A percentile compares a stretch with the other conserved stretches of the same genome.
phyloP scores from a whole-genome alignment of 164 flowering plant species.

The Santalum album region DNA sequence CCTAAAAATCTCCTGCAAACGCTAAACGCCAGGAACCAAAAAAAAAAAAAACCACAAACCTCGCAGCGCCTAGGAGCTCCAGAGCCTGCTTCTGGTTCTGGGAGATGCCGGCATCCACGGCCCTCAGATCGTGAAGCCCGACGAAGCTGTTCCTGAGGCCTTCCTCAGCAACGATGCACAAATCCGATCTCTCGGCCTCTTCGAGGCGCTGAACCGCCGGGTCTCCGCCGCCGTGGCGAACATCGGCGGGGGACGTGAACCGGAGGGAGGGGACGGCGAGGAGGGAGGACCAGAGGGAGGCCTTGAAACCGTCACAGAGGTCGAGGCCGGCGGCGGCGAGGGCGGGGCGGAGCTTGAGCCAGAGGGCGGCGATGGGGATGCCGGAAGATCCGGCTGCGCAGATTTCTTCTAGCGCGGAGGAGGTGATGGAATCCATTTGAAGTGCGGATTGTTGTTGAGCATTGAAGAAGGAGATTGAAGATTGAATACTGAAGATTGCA shows the following conservation, averaged over 20 bases:
- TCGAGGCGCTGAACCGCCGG: conserved; percentile 25
- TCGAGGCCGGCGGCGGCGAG: conserved; percentile 31
- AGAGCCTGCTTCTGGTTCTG: conserved; percentile 41
- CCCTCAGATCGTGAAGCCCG: conserved; percentile 59
- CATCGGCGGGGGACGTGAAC: conserved; percentile 16
- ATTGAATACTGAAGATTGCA: too few relatives aligned
- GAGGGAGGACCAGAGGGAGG: conserved; percentile 40
- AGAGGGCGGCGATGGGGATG: conserved; percentile 33
- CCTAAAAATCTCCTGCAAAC: too few relatives aligned
- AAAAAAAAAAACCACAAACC: conserved; percentile 24
- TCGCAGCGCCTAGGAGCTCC: conserved; percentile 48
- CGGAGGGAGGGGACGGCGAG: conserved; percentile 38
- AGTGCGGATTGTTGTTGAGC: conserved; percentile 3
- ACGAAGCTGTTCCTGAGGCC: conserved; percentile 54
- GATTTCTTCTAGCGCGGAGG: conserved; percentile 66
- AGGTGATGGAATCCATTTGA: conserved; percentile 58
- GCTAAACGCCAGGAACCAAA: too few relatives aligned
- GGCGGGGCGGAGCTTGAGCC: conserved; percentile 31
- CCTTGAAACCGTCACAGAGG: conserved; percentile 37
- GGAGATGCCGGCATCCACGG: conserved; percentile 35
- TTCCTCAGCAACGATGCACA: conserved; percentile 50
- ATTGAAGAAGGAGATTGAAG: neutral
- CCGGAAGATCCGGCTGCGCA: conserved; percentile 50
- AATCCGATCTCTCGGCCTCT: conserved; percentile 36
- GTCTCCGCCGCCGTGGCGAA: conserved; percentile 10